Base-by-base conservation (phyloP, 176 grass and related monocot species). In the Rhynchospora tenuis region DNA sequence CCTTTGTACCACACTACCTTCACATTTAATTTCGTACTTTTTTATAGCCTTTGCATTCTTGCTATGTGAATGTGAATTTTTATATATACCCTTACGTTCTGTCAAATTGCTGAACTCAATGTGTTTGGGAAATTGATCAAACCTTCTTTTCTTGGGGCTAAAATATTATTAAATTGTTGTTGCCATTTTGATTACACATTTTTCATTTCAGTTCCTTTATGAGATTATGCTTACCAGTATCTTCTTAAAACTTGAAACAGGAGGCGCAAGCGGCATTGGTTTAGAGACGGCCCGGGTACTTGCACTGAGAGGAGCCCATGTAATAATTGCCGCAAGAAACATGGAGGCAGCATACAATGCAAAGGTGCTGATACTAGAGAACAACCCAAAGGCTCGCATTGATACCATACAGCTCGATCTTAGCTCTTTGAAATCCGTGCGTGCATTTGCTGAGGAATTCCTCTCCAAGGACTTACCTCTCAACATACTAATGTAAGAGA, bases 281-380 rank as follows among this genome's bases (percentile, higher is more conserved):
- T 56, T 94, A 57, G 96, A 99, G 86, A 99, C 96, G 50, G 89
- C 96, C 7, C 87, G 88, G 59, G 91, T 99, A n/a, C 84, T 99
- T 1, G 96, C 96, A 6, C 83, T 99, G 19, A 85, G 91, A 91
- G 96, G 96, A 58, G 96, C 89, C 23, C 91, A 95, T 81, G 91
- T 99, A 54, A 83, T 99, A 78, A 99, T 99, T 60, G 96, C 91
- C 1, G 93, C 93, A 4, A 99, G 96, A 75, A 99, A 99, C 90
- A 95, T 90, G 19, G 86, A 99, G 54, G 91, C 93, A 84, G 96
- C 96, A 65, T 88, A 85, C 51, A 86, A 83, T 68, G 89, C 86
- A 63, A 99, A 85, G 74, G 83, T 91, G 66, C 29, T 24, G 17
- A 92, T 99, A 83, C 61, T 87, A 7, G 69, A 88, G 59, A 51